These are phyloP conservation scores for Erodium trifolium DNA, from an alignment of 441 rosid genomes.

Conservation along the genomic window DNA sequence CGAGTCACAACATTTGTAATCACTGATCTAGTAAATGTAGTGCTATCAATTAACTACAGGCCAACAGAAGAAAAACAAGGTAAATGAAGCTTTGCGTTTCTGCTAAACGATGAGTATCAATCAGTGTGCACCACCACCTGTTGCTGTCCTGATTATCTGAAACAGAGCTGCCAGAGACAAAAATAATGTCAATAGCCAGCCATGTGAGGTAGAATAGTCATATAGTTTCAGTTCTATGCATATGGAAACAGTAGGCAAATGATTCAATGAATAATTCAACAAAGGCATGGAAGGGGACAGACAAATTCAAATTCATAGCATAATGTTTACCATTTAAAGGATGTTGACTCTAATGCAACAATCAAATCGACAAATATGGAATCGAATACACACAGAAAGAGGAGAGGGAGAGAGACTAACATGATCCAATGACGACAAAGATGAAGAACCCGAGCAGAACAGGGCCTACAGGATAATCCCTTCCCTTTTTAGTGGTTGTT, in stretches of 20 bases:
- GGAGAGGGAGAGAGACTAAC: conserved; percentile 34
- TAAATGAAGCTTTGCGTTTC: conserved; percentile 8
- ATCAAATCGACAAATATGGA: not conserved
- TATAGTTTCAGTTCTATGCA: too few relatives aligned
- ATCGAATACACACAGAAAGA: not conserved
- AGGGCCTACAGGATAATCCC: conserved; percentile 81
- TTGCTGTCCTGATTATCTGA: conserved; percentile 92
- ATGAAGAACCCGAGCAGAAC: conserved; percentile 76
- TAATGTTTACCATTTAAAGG: too few relatives aligned
- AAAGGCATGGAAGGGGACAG: not conserved
- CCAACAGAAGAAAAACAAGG: too few relatives aligned
- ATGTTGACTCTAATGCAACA: too few relatives aligned
- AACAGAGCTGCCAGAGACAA: conserved; percentile 54
- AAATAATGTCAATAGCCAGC: conserved; percentile 12
- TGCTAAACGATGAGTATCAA: conserved; percentile 13
- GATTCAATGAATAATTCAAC: not conserved
- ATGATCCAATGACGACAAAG: conserved; percentile 84
- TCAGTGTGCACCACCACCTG: conserved; percentile 46
- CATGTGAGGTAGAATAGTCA: not conserved
- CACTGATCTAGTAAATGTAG: conserved; percentile 10
- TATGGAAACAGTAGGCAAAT: not conserved
- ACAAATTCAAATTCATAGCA: too few relatives aligned
- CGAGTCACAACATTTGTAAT: conserved; percentile 12
- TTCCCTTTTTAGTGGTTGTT: conserved; percentile 63
- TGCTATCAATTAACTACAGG: conserved; percentile 24